Conservation (phyloP, 2,329 filamentous ascomycete species). For the Polychaeton citri region DNA sequence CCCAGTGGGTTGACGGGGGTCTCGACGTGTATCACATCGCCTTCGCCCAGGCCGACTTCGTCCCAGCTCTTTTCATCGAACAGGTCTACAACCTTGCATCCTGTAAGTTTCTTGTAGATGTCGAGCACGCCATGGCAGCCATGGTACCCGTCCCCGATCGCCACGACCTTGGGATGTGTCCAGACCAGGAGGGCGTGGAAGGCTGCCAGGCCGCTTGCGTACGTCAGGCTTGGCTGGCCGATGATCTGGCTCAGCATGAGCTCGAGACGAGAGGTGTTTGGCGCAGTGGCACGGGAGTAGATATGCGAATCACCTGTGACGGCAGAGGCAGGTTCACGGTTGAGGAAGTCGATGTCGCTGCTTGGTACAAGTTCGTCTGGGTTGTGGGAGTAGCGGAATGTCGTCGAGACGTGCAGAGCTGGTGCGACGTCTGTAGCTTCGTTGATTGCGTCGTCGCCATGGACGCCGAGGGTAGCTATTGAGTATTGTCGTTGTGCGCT, state of each 20-base stretch:
- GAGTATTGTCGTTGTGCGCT: constrained; percentile 9
- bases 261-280: constrained; percentile 77
- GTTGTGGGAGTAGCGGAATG: constrained; percentile 66
- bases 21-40: constrained; percentile 83
- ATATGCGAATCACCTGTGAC: constrained; percentile 52
- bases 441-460: constrained; percentile 23
- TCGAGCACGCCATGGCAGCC: constrained; percentile 78
- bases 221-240: constrained; percentile 57
- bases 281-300: constrained; percentile 68
- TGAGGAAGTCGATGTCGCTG: constrained; percentile 12
- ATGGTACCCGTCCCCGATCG: constrained; percentile 80
- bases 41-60: constrained; percentile 52
- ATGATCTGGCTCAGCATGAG: constrained; percentile 64
- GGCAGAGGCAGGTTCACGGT: constrained; percentile 16
- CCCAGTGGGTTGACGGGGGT: constrained; percentile 89
- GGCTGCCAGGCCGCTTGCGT: constrained; percentile 72
- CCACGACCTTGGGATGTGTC: constrained; percentile 68
- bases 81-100: constrained; percentile 58
- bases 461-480: constrained; percentile 19
- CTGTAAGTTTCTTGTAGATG: constrained; percentile 61
- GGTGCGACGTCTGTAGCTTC: constrained; percentile 60
- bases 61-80: constrained; percentile 27
- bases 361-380: constrained; percentile 45
- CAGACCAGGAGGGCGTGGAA: constrained; percentile 81
- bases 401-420: constrained; percentile 81